These are phyloP conservation scores for Camellia japonica DNA, from an alignment of 148 eudicot species.

Conservation along the genomic window DNA sequence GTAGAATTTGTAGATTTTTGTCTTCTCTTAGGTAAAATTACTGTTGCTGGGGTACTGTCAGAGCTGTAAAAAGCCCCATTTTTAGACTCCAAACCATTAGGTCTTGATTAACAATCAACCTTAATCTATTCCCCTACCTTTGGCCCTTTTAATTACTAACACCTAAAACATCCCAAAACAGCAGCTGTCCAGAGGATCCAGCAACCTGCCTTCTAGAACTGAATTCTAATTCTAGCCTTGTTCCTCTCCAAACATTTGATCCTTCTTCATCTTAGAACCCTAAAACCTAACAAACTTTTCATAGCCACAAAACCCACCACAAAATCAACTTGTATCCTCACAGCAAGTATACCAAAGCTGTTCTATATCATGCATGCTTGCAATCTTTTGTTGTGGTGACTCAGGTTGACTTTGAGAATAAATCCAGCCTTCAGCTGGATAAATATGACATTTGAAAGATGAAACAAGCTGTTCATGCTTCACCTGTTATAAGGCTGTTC, in stretches of 20 bases:
- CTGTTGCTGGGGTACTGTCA: background rate
- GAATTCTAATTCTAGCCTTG: background rate
- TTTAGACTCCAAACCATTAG: background rate
- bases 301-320: background rate
- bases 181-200: background rate
- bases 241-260: background rate
- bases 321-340: background rate
- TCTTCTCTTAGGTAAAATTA: background rate
- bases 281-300: background rate
- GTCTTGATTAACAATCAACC: background rate
- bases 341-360: background rate
- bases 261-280: background rate
- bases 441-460: background rate
- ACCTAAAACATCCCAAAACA: background rate
- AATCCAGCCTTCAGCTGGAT: background rate
- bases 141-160: background rate
- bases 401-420: background rate
- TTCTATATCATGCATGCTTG: background rate
- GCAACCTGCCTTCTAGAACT: background rate
- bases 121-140: background rate
- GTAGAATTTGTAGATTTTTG: background rate
- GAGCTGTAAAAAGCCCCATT: background rate
- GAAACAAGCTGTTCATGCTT: background rate
- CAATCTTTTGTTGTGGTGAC: constrained; percentile 3
- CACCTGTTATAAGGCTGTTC: background rate